Evolutionary conservation across 2,329 filamentous ascomycete genomes (phyloP), one percentile per base, ranked within the genome.

Genomic region (Chaetomium strumarium): DNA sequence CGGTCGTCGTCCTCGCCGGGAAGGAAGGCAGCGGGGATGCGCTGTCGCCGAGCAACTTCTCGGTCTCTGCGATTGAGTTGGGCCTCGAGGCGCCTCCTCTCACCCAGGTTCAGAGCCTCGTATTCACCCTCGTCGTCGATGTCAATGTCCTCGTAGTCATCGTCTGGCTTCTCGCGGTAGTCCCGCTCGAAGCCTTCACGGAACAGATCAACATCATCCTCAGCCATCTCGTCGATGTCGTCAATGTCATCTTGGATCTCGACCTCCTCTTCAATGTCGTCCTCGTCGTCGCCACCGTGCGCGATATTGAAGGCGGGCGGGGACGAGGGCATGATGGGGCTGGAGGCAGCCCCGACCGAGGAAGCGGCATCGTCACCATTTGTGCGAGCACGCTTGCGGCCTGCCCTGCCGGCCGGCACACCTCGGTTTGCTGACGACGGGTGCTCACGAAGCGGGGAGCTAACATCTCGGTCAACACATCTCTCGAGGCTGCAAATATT

Each of bases 391-490:
- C 80, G 77, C 66, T 83, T 83, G 61, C 79, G 77, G 64, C 68
- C 76, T 42, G 71, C 68, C 50, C 75, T 71, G 52, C 52, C 46
- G 44, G 74, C 68, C 40, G 72, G 76, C 24, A 78, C 68, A 49
- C 89, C 88, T 61, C 89, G 83, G 71, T 95, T 96, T 63, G 85
- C 90, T 59, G 90, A 91, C 55, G 85, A 83, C 76, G 88, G 86
- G 72, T 84, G 90, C 62, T 84, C 79, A 70, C 86, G 84, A 56
- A 95, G 78, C 67, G 91, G 90, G 68, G 90, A 95, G 76, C 88
- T 95, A 40, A 46, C 17, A 14, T 34, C n/a, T 14, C 3, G 12
- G 40, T 53, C n/a, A 45, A 39, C 17, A 14, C 5, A 12, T 19
- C n/a, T 33, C 30, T 29, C 45, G 37, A 17, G 3, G 42, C 16